Conservation (phyloP, 1,284 basidiomycete species). For the Chiua sp. region DNA sequence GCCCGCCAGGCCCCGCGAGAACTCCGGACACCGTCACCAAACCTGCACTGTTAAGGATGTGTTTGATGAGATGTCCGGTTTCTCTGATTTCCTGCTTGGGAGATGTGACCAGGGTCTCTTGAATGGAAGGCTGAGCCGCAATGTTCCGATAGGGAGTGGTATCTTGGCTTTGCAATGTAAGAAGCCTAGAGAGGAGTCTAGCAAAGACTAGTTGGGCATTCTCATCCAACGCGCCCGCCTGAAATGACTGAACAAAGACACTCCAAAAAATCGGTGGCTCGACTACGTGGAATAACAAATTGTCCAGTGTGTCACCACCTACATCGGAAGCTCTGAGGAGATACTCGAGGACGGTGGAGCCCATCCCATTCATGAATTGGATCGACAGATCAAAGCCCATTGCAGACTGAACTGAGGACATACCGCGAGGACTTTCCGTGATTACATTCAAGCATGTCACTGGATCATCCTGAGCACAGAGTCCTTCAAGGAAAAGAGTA, state of each 20-base stretch:
- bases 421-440: slow-evolving; percentile 14
- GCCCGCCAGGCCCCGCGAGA: slow-evolving; percentile 53
- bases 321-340: slow-evolving; percentile 46
- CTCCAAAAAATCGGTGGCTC: slow-evolving; percentile 62
- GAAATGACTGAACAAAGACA: slow-evolving; percentile 44
- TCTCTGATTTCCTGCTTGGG: slow-evolving; percentile 1
- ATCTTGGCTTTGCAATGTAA: slow-evolving; percentile 26
- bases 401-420: slow-evolving; percentile 18
- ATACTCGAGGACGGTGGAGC: slow-evolving; percentile 44
- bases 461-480: slow-evolving; percentile 42
- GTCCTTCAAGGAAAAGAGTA: slow-evolving; percentile 52
- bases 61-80: slow-evolving; percentile 1
- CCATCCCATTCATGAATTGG: slow-evolving; percentile 51
- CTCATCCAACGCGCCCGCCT: slow-evolving; percentile 39
- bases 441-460: slow-evolving; percentile 19
- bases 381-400: slow-evolving; percentile 27
- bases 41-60: neutral
- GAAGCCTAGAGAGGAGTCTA: slow-evolving; percentile 56
- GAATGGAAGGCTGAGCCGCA: neutral
- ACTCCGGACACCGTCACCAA: neutral
- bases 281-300: slow-evolving; percentile 45
- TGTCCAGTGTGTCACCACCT: slow-evolving; percentile 35
- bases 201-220: slow-evolving; percentile 47
- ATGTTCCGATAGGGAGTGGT: slow-evolving; percentile 10
- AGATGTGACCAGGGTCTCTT: neutral